phyloP scores from a whole-genome alignment of 371 early-diverging fungal species.

The Smittium culicis region DNA sequence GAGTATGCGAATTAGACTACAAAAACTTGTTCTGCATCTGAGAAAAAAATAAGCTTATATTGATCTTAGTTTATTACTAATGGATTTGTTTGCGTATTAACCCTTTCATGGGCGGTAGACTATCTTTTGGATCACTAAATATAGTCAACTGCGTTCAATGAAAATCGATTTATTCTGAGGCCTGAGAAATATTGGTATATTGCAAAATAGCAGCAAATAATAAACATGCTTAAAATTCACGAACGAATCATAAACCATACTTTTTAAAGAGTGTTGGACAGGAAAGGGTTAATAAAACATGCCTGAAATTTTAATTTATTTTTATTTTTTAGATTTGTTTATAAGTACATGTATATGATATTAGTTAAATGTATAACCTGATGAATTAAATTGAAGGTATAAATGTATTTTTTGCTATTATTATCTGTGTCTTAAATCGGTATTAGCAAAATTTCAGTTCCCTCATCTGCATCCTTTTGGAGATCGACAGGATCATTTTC shows the following conservation, averaged over 20 bases:
- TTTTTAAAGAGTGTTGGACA: no score
- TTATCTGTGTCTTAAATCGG: neutral
- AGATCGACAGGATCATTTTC: neutral
- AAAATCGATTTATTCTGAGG: neutral
- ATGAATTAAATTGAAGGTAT: neutral
- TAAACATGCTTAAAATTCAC: no score
- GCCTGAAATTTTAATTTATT: no score
- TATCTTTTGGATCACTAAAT: neutral
- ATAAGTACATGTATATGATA: no score
- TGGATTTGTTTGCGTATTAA: neutral
- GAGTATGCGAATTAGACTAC: conserved; percentile 25
- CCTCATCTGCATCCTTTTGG: neutral
- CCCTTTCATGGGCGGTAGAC: neutral
- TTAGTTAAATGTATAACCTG: neutral
- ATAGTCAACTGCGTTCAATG: neutral
- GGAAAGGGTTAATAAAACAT: no score
- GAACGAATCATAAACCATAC: no score
- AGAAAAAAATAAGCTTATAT: conserved; percentile 5
- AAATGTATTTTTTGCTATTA: neutral
- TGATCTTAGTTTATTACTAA: neutral
- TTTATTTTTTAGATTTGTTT: no score
- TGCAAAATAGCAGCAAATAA: no score
- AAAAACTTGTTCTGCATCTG: conserved; percentile 22
- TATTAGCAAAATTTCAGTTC: no score
- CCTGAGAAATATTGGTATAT: neutral